These are phyloP conservation scores for Neurospora sp. DNA, from an alignment of 2,329 filamentous ascomycete genomes.

Conservation along the genomic window DNA sequence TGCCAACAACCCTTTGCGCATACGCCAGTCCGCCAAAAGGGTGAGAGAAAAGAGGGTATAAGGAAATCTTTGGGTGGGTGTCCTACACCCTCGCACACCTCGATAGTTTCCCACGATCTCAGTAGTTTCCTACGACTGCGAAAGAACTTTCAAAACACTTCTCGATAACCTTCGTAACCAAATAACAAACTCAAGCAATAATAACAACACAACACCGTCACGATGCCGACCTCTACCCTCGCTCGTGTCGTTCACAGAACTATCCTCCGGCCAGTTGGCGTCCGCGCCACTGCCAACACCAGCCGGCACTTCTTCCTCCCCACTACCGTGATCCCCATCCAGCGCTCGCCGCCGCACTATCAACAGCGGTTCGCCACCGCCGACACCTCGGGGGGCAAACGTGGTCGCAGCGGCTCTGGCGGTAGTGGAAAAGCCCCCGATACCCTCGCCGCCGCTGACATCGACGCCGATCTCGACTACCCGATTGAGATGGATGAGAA, in stretches of 20 bases:
- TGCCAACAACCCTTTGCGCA: neutral
- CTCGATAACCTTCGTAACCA: neutral
- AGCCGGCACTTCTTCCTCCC: neutral
- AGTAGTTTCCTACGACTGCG: neutral
- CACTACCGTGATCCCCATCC: neutral
- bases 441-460: conserved; percentile 13
- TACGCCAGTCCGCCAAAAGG: neutral
- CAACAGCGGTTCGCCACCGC: conserved; percentile 7
- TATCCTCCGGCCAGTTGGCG: neutral
- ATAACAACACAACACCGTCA: neutral
- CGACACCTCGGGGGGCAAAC: neutral
- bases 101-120: neutral
- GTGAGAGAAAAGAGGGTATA: neutral
- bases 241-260: conserved; percentile 1
- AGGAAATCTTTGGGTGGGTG: neutral
- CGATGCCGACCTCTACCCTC: neutral
- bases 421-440: neutral
- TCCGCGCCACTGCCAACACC: neutral
- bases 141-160: neutral
- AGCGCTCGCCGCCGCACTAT: neutral
- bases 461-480: conserved; percentile 15
- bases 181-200: neutral
- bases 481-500: conserved; percentile 10
- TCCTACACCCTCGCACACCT: neutral
- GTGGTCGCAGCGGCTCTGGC: too few species aligned